Base-by-base conservation (phyloP, 129 eudicot genomes). In the Flaveria linearis region DNA sequence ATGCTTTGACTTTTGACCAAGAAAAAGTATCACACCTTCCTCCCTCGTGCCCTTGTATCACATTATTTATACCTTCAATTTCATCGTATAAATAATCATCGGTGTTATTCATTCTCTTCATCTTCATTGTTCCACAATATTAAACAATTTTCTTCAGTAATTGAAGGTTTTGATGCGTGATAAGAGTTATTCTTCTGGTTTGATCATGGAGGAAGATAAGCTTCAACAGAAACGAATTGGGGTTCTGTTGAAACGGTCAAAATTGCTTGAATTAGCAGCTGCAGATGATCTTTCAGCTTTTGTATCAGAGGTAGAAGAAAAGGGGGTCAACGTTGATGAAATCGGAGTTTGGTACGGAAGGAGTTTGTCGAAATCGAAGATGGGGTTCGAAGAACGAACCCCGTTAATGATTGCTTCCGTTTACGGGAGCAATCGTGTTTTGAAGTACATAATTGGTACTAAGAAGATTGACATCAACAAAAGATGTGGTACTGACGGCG, bases 321-420 rank as follows among this genome's bases (percentile, higher is more conserved):
- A 66, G 39, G 84, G 85, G 7, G 51, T 45, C 7, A 78, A 65
- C 52, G 42, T 92, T 10, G 81, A 84, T 49, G 92, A 82, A 53
- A 49, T 75, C 66, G 83, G 98, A 60, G 71, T 77, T 25, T 93
- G 98, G 98, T 93, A 93, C 41, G 94, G 90, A 1, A 75, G 92
- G 16, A 68, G 76, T 61, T 78, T 80, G 43, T 92, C 91, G 16
- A 36, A 36, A 36, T 86, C 89, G 4, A 84, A 84, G 80, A 89
- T 89, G 93, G 89, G 91, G 8, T 85, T 82, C 25, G 90, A 81
- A 65, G 87, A 86, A 51, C 78, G 97, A 69, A 92, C 93, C 45
- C 89, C 97, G 0, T 49, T 89, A 8, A 86, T 88, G 95, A 80
- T 93, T 64, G 95, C 98, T 84, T 78, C 95, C 23, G 18, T 78